Base-by-base conservation (phyloP, 116 monocot species). In the Cymodocea nodosa region DNA sequence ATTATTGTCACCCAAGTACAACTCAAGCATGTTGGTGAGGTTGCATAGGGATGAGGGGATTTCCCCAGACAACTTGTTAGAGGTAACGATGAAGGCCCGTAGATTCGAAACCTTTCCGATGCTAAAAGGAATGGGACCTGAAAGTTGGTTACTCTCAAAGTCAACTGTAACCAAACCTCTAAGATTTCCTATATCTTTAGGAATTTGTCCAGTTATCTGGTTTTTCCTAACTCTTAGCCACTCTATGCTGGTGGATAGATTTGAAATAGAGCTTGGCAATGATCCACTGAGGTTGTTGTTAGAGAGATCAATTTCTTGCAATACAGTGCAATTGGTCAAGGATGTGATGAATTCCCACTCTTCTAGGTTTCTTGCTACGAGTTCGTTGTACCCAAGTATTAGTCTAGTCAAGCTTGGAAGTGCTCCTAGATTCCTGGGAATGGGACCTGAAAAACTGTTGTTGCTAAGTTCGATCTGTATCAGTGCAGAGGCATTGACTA, bases 361-460 rank as follows among this genome's bases (percentile, higher is more conserved):
- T 1, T 30, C 2, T 1, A 3, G 30, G 30, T 30, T 30, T 30
- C 30, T 30, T 30, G 30, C 30, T 1, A 30, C 30, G 3, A 30
- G 30, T 3, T 30, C 3, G 30, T 30, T 30, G 30, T 30, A 30
- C 3, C 3, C 30, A 30, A 30, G 30, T 30, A 30, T 1, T 3
- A 30, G 30, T 1, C 3, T 1, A 30, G 30, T 30, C 3, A 30
- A 30, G 30, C 3, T 1, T 30, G 30, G 59, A 2, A 84, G 56
- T 3, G 11, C 68, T 25, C 84, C 80, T 0, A 91, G 50, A 50
- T 48, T 76, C 1, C 73, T 44, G 23, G 90, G 90, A 9, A 87
- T 40, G 5, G 7, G 4, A n/a, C 68, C 68, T 6, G 2, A 35
- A 17, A 68, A 68, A 4, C 15, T 44, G 19, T 68, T 66, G 10